Evolutionary conservation across 176 grass and related monocot genomes (phyloP).

Genomic region (Calamus simplicifolius): DNA sequence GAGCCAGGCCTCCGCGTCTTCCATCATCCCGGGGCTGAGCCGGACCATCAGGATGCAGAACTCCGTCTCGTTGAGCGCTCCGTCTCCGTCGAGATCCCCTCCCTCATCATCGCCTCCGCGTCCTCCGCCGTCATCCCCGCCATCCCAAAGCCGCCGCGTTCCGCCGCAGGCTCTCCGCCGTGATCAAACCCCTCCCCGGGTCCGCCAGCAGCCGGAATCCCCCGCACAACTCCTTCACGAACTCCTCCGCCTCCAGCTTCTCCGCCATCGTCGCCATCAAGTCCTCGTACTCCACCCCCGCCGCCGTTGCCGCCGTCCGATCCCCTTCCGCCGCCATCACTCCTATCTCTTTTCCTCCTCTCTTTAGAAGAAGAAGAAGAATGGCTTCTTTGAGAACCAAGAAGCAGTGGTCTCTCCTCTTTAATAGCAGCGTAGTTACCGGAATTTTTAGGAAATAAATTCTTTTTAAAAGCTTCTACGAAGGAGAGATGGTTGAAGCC

Average conservation of each 20-base stretch:
- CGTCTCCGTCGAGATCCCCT: constrained; percentile 66
- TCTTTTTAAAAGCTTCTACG: no score
- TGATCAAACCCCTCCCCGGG: constrained; percentile 48
- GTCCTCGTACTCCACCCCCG: constrained; percentile 54
- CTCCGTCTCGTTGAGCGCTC: constrained; percentile 58
- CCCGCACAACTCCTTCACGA: constrained; percentile 52
- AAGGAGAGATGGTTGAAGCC: no score
- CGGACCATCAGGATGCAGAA: constrained; percentile 88
- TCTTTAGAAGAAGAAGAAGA: no score
- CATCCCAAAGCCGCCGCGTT: constrained; percentile 37
- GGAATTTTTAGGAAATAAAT: no score
- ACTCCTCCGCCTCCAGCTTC: constrained; percentile 40
- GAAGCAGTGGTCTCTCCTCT: no score
- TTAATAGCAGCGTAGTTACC: no score
- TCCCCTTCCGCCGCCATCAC: no score
- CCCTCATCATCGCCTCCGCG: constrained; percentile 55
- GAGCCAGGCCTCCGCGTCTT: constrained; percentile 33
- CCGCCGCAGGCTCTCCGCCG: constrained; percentile 43
- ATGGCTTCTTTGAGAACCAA: no score
- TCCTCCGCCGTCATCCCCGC: constrained; percentile 43
- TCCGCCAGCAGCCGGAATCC: constrained; percentile 64
- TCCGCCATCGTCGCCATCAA: constrained; percentile 63
- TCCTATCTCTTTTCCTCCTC: no score
- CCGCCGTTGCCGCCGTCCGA: no score
- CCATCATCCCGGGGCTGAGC: constrained; percentile 75